Base-by-base conservation (phyloP, 768 basidiomycete genomes). In the Lactarius sp. region DNA sequence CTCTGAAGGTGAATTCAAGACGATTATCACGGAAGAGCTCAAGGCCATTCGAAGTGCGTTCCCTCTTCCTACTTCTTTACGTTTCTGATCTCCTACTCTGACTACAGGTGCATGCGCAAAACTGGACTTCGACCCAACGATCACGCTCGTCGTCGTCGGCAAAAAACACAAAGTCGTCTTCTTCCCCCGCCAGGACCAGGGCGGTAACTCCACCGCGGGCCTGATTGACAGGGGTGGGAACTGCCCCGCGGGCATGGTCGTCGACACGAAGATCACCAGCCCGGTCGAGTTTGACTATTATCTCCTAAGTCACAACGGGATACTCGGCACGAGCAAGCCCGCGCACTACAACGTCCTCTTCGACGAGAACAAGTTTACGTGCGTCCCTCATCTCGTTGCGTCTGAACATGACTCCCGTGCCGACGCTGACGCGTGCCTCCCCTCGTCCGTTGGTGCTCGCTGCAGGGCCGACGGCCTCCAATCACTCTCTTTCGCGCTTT, bases 71-170 rank as follows among this genome's bases (percentile, higher is more conserved):
- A 7, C 20, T 46, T 37, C 62, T 12, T 27, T 20, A 20, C 46
- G 20, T 2, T 47, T 22, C 16, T 59, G 4, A 58, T 22, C 12
- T 27, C 13, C n/a, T 6, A 41, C 20, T 4, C 34, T 16, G 4
- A 22, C 4, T 20, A 14, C 70, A 92, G 91, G 68, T 57, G 90
- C 90, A 1, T 91, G 88, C 65, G 60, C 60, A 0, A 79, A 82
- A 5, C 69, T 87, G 0, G 76, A 76, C 4, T 85, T 90, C 39
- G 74, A 76, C 0, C 83, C 83, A 0, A 84, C 81, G 52, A 87
- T 92, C 31, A 93, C 92, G 0, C 74, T 92, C 39, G 80, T 92
- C 52, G 79, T 92, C 39, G 91, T 93, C 6, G 90, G 88, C 8
- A 93, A 93, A 70, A 78, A 85, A 3, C 86, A 88, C 70, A 86